Base-by-base conservation (phyloP, 495 filamentous ascomycete species). In the Amniculicola lignicola region DNA sequence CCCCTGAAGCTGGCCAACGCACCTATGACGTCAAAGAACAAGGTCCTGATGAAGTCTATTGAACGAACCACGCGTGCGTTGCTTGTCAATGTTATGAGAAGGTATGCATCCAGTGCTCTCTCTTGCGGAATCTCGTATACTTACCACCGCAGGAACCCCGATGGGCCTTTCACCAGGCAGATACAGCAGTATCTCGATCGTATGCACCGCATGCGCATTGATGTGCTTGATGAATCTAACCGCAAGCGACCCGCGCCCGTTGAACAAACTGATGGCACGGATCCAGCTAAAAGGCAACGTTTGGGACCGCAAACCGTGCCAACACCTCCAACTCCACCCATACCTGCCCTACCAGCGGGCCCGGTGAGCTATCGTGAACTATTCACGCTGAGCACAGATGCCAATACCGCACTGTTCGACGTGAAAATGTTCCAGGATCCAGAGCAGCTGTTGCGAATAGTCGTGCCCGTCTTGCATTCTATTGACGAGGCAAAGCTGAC, bases 41-140 rank as follows among this genome's bases (percentile, higher is more conserved):
- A 85, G 47, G 83, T 99, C 29, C 81, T 89, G 35, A 75, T 96
- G 43, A 89, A 86, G 70, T 95, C 90, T 1, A 93, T 97, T 83
- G 93, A 93, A 68, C 86, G 93, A 57, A 99, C 93, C 14, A 87
- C 88, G 1, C 80, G 89, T 50, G 80, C 87, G 51, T 70, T 99
- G 33, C 76, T 97, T 14, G 77, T 86, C 31, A 89, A 96, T 67
- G 73, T 96, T 28, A 72, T 83, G 51, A 88, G 87, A 72, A 81
- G 82, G 88, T 91, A 78, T 48, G 71, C 37, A 4, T 12, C 18
- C 3, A 9, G 19, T 33, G 19, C 19, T 5, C 25, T 25, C 44
- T 16, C 25, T 23, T 11, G 15, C 12, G 16, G 1, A 16, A 33
- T 14, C 3, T 44, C 14, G 23, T 37, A 29, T 38, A 22, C 24